These are phyloP conservation scores for Actinidia polygama DNA, from an alignment of 179 eudicot genomes.

Conservation along the genomic window DNA sequence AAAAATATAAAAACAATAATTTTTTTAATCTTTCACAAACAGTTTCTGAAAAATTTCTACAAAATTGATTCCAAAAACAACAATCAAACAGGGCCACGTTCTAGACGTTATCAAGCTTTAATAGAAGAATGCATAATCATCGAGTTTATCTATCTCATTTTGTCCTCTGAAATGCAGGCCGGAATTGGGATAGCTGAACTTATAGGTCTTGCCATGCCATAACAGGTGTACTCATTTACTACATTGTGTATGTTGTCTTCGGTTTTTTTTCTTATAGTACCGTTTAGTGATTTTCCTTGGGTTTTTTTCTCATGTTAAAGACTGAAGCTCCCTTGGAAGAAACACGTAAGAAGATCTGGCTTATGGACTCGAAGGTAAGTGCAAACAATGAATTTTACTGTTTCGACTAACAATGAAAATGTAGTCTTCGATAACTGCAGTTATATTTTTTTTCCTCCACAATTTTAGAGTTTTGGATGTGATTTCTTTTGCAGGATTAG, in stretches of 20 bases:
- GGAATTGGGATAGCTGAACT: constrained; percentile 80
- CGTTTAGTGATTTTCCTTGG: too few relatives aligned
- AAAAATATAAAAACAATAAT: too few relatives aligned
- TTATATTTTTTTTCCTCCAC: neutral
- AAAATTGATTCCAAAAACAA: too few relatives aligned
- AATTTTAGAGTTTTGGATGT: neutral
- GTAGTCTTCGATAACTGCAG: neutral
- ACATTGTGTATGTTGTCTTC: too few relatives aligned
- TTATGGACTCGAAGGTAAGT: constrained; percentile 72
- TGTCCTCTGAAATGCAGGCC: constrained; percentile 44
- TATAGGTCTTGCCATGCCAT: constrained; percentile 64
- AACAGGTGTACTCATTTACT: constrained; percentile 51
- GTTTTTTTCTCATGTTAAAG: constrained; percentile 31
- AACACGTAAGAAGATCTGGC: constrained; percentile 89
- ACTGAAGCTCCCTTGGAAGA: constrained; percentile 71
- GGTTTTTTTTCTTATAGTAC: neutral
- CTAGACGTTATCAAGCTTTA: neutral
- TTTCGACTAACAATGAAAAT: neutral
- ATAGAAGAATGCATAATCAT: neutral
- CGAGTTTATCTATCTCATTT: neutral
- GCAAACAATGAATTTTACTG: neutral
- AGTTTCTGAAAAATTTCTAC: too few relatives aligned
- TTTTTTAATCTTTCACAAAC: too few relatives aligned
- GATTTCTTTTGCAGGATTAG: constrained; percentile 31
- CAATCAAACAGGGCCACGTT: too few relatives aligned